Evolutionary conservation across 495 filamentous ascomycete species (phyloP), one percentile per base, ranked within the genome.

Genomic region (Penicillium antarcticum): DNA sequence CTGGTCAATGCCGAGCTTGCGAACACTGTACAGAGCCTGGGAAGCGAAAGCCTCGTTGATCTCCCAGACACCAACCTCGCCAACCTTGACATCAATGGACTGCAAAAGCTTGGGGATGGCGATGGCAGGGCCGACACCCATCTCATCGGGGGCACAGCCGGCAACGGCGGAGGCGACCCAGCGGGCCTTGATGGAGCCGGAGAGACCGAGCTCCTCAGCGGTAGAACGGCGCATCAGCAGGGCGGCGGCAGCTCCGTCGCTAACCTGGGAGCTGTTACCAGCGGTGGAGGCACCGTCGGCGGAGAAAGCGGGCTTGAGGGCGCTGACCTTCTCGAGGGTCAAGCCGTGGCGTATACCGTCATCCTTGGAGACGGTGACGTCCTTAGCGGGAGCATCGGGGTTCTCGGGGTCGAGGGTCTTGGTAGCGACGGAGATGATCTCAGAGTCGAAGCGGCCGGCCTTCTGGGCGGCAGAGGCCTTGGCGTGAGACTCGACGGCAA

Each of bases 1-100:
- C 55, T 80, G 69, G 56, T 78, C 78, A 73, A 84, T 80, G 8
- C 89, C 89, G 14, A 96, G 72, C 68, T 85, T 80, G 56, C 88
- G 72, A 31, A 89, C 65, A 61, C 87, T 92, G 72, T 95, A 88
- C 9, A 96, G 65, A 11, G 88, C 85, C 73, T 97, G 92, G 46
- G 85, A 88, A 4, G 92, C 92, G 71, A 96, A 97, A 16, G 92
- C 91, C 78, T 96, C 92, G 68, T 96, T 97, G 66, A 97, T 85
- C 78, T 97, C 92, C 91, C 91, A 96, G n/a, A 92, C 73, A 5
- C 86, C 80, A 0, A 97, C 85, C 42, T 97, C 89, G 9, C 74
- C 70, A 5, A 74, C 82, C 42, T 61, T 59, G 32, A 96, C 52
- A 14, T 84, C 89, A 9, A 86, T 76, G 47, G 79, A 76, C 41